Evolutionary conservation across 2,329 filamentous ascomycete genomes (phyloP), one percentile per base, ranked within the genome.

Genomic region (Talaromyces sp.): DNA sequence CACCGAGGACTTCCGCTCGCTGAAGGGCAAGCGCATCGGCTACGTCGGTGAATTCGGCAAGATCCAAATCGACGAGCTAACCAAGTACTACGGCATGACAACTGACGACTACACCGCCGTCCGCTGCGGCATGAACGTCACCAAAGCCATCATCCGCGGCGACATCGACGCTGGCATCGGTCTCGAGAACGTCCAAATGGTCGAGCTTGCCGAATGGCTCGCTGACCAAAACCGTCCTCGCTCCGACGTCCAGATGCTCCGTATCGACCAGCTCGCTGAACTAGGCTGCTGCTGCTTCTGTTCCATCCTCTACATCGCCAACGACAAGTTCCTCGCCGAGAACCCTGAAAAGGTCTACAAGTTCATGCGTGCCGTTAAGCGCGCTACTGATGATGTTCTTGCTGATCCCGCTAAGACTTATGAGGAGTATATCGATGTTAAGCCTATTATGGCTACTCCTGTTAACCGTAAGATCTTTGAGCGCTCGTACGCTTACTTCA

Each of bases 271-370:
- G 75, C 85, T 91, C 24, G 88, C 88, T 30, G 86, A 90, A 70
- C 79, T 91, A 3, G 88, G 88, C 45, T 91, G 88, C 77, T 91
- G 88, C 82, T 91, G 88, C 80, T 91, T 91, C 82, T 91, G 88
- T 74, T 85, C 85, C 24, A 89, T 91, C 70, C 79, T 91, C 36
- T 91, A 91, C 78, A 91, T 91, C 58, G 88, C 85, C 64, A 91
- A 91, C 72, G 87, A 91, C 64, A 66, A 66, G 8, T 91, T 91
- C 74, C 72, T 91, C 40, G 69, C 76, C n/a, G 75, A 82, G 54
- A 83, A 90, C 73, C 84, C 84, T 0, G 85, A 84, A 1, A 85
- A 86, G 68, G 84, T 89, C 3, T 73, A 74, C 52, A 82, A 83
- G 39, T 91, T 91, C 74, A 78, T 91, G 75, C 82, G 81, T 41